Percentiles rank a stretch among this genome's conserved stretches.
Conservation (phyloP, 805 yeast species). For the Wickerhamiella sergipiensis region DNA sequence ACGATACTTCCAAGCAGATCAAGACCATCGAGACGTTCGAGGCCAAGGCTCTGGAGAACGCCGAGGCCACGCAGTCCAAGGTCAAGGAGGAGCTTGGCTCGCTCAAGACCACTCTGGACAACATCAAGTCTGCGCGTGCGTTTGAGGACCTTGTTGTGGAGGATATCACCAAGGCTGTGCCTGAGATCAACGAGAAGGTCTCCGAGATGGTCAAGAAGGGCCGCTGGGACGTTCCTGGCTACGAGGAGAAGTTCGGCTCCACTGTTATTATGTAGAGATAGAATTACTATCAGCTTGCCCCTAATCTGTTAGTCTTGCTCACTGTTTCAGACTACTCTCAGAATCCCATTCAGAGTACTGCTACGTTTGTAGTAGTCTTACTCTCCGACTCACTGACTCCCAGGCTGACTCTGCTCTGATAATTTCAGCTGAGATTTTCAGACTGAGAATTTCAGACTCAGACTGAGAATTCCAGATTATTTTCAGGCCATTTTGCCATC, state of each 20-base stretch:
- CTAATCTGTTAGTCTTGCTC: background rate
- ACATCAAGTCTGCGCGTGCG: conserved; percentile 95
- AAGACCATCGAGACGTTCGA: conserved; percentile 88
- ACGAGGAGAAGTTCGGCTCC: conserved; percentile 96
- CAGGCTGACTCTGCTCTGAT: too few species aligned
- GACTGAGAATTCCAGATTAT: too few species aligned
- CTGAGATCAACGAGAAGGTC: conserved; percentile 94
- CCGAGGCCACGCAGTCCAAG: conserved; percentile 79
- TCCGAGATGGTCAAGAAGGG: conserved; percentile 90
- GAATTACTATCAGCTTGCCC: background rate
- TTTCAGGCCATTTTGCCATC: too few species aligned
- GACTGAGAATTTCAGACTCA: too few species aligned
- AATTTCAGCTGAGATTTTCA: too few species aligned
- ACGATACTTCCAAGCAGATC: conserved; percentile 79
- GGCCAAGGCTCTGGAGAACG: conserved; percentile 89
- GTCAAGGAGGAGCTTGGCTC: conserved; percentile 77
- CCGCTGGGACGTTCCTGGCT: conserved; percentile 96
- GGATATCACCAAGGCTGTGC: conserved; percentile 89
- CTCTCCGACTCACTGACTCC: too few species aligned
- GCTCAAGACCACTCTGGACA: conserved; percentile 74
- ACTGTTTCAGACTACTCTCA: too few species aligned
- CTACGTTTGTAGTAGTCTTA: too few species aligned
- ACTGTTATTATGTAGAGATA: conserved; percentile 64
- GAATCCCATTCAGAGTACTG: too few species aligned
- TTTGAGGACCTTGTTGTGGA: conserved; percentile 94